Evolutionary conservation across 768 basidiomycete species (phyloP).

Genomic region (Rhodotorula diobovata): DNA sequence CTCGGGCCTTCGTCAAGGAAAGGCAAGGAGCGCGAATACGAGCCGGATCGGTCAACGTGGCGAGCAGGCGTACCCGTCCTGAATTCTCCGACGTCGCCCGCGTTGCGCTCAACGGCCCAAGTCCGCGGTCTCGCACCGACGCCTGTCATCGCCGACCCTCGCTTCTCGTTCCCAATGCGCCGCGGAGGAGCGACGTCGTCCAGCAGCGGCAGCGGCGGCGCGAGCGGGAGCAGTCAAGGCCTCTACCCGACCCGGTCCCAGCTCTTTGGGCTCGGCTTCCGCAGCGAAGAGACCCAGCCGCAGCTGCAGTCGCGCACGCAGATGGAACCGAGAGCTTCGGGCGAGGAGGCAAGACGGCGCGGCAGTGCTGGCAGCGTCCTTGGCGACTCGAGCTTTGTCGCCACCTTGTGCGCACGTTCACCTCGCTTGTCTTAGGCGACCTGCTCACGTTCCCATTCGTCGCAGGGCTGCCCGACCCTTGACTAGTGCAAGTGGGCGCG

Average conservation of each 20-base stretch:
- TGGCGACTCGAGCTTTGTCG: constrained; percentile 1
- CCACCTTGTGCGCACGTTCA: constrained; percentile 14
- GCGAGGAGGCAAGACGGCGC: background rate
- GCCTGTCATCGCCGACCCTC: constrained; percentile 9
- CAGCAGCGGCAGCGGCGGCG: background rate
- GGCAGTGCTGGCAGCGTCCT: background rate
- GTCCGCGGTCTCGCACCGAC: background rate
- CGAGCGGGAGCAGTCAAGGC: background rate
- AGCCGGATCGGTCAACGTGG: background rate
- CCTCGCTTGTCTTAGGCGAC: background rate
- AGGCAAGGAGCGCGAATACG: background rate
- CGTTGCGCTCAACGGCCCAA: background rate
- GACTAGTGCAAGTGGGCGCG: background rate
- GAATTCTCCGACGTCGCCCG: background rate
- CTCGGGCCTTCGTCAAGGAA: background rate
- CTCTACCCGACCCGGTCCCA: background rate
- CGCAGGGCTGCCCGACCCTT: background rate
- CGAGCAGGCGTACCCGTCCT: too few species aligned
- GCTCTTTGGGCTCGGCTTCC: background rate
- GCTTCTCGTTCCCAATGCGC: constrained; percentile 20
- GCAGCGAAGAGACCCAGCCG: too few species aligned
- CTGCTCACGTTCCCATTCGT: background rate
- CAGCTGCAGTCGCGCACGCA: too few species aligned
- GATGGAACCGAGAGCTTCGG: background rate
- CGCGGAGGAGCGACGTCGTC: background rate